Conservation (phyloP, 2,329 filamentous ascomycete species). For the Alternaria incomplexa region DNA sequence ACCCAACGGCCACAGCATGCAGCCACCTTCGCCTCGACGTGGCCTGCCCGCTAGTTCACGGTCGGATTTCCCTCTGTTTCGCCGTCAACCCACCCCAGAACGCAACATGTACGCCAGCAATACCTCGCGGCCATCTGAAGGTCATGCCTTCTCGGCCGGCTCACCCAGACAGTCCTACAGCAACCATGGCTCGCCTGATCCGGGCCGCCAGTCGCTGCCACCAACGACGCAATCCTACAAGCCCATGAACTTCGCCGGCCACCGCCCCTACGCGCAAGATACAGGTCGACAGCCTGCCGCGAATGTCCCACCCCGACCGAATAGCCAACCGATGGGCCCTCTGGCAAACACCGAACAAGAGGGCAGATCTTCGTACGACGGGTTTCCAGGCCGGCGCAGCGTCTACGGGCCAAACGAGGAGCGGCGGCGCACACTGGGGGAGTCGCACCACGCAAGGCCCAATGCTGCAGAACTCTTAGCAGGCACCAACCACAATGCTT, state of each 20-base stretch:
- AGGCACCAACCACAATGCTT: conserved; percentile 21
- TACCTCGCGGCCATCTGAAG: conserved; percentile 36
- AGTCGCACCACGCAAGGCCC: conserved; percentile 43
- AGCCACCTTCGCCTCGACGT: conserved; percentile 55
- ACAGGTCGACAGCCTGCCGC: conserved; percentile 28
- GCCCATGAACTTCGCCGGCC: conserved; percentile 35
- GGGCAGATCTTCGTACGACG: conserved; percentile 29
- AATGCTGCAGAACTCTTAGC: conserved; percentile 42
- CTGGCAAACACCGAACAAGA: conserved; percentile 34
- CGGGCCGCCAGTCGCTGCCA: conserved; percentile 39
- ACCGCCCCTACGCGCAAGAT: conserved; percentile 44
- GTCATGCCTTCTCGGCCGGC: conserved; percentile 31
- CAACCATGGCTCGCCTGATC: conserved; percentile 45
- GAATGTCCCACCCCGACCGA: conserved; percentile 47
- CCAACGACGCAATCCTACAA: conserved; percentile 43
- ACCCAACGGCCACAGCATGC: conserved; percentile 51
- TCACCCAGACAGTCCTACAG: conserved; percentile 44
- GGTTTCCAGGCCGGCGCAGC: conserved; percentile 31
- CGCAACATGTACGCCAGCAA: conserved; percentile 36
- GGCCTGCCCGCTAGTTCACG: conserved; percentile 36
- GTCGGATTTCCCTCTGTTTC: conserved; percentile 45
- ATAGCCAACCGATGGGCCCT: conserved; percentile 47
- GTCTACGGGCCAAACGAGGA: conserved; percentile 41
- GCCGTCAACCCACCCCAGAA: conserved; percentile 48
- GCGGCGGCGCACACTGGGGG: conserved; percentile 43